A percentile compares a stretch with the other conserved stretches of the same genome.
phyloP scores from a whole-genome alignment of 352 stramenopile species.

The Pythium aphanidermatum region DNA sequence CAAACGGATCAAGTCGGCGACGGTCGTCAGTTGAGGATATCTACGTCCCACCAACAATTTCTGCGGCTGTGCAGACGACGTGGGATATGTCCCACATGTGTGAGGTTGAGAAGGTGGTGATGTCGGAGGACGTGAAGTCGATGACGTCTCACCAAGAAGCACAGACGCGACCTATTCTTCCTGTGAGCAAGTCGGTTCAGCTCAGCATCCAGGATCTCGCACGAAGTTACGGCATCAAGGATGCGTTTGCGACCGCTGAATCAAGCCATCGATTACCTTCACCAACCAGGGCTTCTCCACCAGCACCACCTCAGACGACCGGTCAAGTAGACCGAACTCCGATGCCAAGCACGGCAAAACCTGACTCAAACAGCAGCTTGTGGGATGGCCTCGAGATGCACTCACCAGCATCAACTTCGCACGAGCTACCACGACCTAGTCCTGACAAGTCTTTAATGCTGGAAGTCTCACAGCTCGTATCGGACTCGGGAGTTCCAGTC shows the following conservation, averaged over 20 bases:
- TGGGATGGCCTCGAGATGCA: conserved; percentile 7
- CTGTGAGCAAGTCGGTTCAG: conserved; percentile 8
- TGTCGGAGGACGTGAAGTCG: no score
- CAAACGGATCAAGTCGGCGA: neutral
- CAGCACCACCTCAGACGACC: neutral
- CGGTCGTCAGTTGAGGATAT: conserved; percentile 16
- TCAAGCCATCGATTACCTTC: neutral
- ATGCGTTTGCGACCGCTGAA: neutral
- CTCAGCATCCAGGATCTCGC: conserved; percentile 18
- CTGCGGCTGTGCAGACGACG: conserved; percentile 10
- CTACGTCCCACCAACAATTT: neutral
- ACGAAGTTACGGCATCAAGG: conserved; percentile 12
- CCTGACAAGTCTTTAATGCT: conserved; percentile 6
- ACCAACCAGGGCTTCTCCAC: neutral
- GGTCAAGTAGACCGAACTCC: no score
- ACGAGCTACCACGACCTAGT: no score
- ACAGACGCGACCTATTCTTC: no score
- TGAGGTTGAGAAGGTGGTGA: conserved; percentile 19
- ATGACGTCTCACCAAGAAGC: no score
- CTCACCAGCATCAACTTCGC: no score
- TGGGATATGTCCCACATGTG: conserved; percentile 20
- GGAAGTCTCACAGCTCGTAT: conserved; percentile 6
- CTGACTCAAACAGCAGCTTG: neutral
- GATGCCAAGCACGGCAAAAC: no score
- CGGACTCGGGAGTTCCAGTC: neutral